Evolutionary conservation across 768 basidiomycete species (phyloP).

Genomic region (Russula virescens): DNA sequence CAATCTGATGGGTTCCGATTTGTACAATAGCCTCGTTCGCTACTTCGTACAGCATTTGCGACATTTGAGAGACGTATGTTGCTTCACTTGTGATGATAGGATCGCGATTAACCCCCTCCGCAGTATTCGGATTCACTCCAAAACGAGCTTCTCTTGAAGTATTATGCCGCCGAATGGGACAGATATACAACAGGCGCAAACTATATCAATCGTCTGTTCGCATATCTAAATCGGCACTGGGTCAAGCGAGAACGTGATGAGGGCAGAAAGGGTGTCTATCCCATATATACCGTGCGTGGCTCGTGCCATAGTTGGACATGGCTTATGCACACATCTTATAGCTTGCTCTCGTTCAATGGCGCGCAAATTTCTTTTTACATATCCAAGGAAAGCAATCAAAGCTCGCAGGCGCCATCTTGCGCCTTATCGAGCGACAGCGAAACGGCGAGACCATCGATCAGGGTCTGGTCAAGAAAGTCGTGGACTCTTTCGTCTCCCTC

Average conservation of each 20-base stretch:
- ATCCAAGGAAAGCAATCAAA: constrained; percentile 80
- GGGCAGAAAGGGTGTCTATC: constrained; percentile 90
- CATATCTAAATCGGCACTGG: constrained; percentile 98
- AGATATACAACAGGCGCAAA: constrained; percentile 95
- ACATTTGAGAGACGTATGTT: constrained; percentile 50
- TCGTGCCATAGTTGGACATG: not conserved
- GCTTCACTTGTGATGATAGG: constrained; percentile 29
- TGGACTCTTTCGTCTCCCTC: constrained; percentile 92
- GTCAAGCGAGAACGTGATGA: constrained; percentile 97
- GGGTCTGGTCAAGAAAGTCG: constrained; percentile 86
- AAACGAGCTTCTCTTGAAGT: constrained; percentile 83
- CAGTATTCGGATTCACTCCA: constrained; percentile 76
- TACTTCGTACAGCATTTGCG: constrained; percentile 86
- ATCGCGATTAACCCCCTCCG: constrained; percentile 1
- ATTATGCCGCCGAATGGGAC: constrained; percentile 92
- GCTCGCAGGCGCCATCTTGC: constrained; percentile 80
- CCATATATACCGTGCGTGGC: constrained; percentile 82
- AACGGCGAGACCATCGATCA: constrained; percentile 94
- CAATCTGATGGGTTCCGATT: constrained; percentile 93
- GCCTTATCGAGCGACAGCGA: constrained; percentile 87
- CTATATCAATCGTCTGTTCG: constrained; percentile 96
- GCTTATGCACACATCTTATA: constrained; percentile 27
- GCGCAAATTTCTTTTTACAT: constrained; percentile 79
- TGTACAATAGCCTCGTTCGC: constrained; percentile 89
- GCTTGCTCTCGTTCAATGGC: constrained; percentile 98